Evolutionary conservation across 1,139 yeast genomes (phyloP), one percentile per base, ranked within the genome.

Genomic region (Pichia sp.): DNA sequence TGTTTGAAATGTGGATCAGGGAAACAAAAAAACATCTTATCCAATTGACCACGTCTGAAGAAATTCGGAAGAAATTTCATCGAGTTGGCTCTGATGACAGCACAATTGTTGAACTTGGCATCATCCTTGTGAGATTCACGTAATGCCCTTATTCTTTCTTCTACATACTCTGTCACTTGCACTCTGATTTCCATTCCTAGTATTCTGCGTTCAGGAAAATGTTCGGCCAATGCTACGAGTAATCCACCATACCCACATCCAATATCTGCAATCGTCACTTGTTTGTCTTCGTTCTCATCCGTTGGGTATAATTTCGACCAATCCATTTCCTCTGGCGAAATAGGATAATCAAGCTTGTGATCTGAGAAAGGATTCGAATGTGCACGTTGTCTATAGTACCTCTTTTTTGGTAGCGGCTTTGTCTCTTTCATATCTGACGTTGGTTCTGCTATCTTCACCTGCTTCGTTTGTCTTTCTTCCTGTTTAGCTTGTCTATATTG

Each of bases 191-290:
- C 99, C 97, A 92, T 90, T 23, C 98, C 98, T 52, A 93, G 75
- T 51, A 90, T 85, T 65, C 89, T 75, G 26, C 78, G 79, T 3
- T 86, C 80, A 1, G 95, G 92, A 60, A 86, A 86, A 54, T 75
- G 82, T 2, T 92, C 87, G 1, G 97, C 87, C 55, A 93, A 77
- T 51, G 90, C 87, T 49, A 88, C 83, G 65, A 90, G 70, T 57
- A 93, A 76, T 0, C 99, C 99, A 50, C 99, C 99, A 69, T 88
- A 93, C 0, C 99, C 99, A 73, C 99, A 93, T 15, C 99, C 99
- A 57, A 93, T 82, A 69, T 93, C 99, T 4, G 98, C 98, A 54
- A 93, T 85, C 54, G 90, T 93, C 13, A 95, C 98, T 69, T 69
- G 51, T 49, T 45, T 52, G 68, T 69, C 51, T 4, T 26, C 19